A percentile compares a stretch with the other conserved stretches of the same genome.
These are phyloP conservation scores for Helenozyma rhizophorensis DNA, from an alignment of 805 yeast species.

Conservation along the genomic window DNA sequence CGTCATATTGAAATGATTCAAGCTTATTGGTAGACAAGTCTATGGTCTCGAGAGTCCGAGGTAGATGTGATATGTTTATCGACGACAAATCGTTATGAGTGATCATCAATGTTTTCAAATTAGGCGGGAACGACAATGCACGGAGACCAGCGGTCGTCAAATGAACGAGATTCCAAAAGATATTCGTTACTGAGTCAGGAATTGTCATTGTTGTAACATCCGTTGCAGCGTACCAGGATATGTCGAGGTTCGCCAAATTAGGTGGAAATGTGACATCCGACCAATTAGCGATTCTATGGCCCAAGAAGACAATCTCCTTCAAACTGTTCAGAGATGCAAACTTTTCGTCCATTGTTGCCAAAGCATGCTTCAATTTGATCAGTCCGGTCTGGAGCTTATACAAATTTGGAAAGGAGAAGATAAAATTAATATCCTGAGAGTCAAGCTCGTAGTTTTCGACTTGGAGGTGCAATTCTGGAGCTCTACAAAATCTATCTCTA, in stretches of 20 bases:
- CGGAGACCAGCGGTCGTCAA: constrained; percentile 11
- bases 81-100: constrained; percentile 23
- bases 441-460: constrained; percentile 24
- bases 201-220: constrained; percentile 21
- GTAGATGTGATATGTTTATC: constrained; percentile 22
- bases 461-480: constrained; percentile 21
- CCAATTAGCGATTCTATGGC: constrained; percentile 31
- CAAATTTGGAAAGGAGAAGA: constrained; percentile 24
- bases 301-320: constrained; percentile 27
- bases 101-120: constrained; percentile 29
- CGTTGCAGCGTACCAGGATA: constrained; percentile 31
- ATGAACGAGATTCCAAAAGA: constrained; percentile 30
- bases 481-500: constrained; percentile 12
- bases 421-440: constrained; percentile 16
- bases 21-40: constrained; percentile 26
- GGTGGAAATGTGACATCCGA: constrained; percentile 22
- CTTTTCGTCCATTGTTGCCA: not conserved
- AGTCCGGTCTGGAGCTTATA: constrained; percentile 27
- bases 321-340: constrained; percentile 12
- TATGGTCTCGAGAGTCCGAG: constrained; percentile 24
- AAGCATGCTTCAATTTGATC: constrained; percentile 15
- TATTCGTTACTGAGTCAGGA: constrained; percentile 20
- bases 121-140: constrained; percentile 15
- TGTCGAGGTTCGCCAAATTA: constrained; percentile 24
- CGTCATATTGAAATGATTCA: constrained; percentile 6